phyloP scores from a whole-genome alignment of 73 alveolate genomes.

The Symbiodinium pilosum region DNA sequence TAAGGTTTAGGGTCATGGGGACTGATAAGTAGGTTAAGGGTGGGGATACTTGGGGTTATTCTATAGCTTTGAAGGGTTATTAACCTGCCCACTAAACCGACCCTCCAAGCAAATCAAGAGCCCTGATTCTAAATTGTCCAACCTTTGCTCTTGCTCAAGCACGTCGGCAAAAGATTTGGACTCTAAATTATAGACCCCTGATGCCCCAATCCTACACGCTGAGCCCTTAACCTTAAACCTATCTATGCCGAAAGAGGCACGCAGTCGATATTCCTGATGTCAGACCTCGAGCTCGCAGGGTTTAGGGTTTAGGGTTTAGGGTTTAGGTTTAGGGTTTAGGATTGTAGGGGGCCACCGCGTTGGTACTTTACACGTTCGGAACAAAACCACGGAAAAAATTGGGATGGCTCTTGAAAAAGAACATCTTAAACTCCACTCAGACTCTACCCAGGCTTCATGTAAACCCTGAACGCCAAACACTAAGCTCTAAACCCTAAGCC shows the following conservation, averaged over 20 bases:
- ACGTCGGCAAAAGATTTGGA: too few species aligned
- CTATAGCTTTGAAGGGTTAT: too few species aligned
- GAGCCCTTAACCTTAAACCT: background rate
- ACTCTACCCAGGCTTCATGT: background rate
- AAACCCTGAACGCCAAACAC: too few species aligned
- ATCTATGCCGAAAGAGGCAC: background rate
- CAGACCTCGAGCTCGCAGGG: slow-evolving; percentile 11
- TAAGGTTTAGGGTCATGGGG: too few species aligned
- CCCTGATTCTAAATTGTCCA: too few species aligned
- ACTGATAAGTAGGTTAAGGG: too few species aligned
- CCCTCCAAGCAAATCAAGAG: too few species aligned
- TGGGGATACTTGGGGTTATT: too few species aligned
- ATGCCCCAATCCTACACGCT: background rate
- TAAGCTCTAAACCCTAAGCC: too few species aligned
- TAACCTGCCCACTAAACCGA: too few species aligned
- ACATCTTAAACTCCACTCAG: background rate
- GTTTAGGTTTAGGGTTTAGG: background rate
- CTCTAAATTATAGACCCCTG: background rate
- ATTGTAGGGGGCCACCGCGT: background rate
- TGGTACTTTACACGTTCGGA: background rate
- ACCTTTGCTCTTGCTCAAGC: too few species aligned
- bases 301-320: background rate
- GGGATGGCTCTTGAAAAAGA: background rate
- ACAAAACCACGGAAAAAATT: background rate
- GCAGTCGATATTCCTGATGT: slow-evolving; percentile 54